These are phyloP conservation scores for Peziza echinospora DNA, from an alignment of 495 filamentous ascomycete species.

Conservation along the genomic window DNA sequence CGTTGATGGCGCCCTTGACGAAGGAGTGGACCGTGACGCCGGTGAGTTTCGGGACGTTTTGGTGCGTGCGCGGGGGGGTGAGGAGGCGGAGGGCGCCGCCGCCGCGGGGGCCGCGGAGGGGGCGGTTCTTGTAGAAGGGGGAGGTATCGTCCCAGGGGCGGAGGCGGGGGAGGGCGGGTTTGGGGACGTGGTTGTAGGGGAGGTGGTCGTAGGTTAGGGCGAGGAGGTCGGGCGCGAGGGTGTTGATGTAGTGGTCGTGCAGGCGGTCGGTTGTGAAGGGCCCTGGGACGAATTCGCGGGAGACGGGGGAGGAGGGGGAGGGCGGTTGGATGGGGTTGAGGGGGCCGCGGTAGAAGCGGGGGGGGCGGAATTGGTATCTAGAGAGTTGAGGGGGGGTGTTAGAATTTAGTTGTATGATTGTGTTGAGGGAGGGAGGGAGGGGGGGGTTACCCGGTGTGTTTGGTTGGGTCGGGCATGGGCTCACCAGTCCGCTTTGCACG, in stretches of 20 bases:
- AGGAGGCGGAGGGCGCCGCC: conserved; percentile 43
- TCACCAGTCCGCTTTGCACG: too few species aligned
- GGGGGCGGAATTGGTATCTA: conserved; percentile 84
- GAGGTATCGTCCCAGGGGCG: conserved; percentile 75
- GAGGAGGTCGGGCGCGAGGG: conserved; percentile 73
- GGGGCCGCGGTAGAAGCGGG: conserved; percentile 82
- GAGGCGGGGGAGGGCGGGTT: conserved; percentile 49
- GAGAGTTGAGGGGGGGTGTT: too few species aligned
- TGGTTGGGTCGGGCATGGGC: too few species aligned
- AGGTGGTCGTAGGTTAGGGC: conserved; percentile 67
- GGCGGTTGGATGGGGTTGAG: conserved; percentile 81
- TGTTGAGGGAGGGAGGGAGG: background rate
- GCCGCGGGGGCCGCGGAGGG: conserved; percentile 62
- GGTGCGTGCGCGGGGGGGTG: conserved; percentile 57
- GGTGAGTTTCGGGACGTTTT: conserved; percentile 61
- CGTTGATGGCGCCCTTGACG: conserved; percentile 37
- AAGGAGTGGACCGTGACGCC: conserved; percentile 65
- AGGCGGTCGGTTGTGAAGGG: conserved; percentile 78
- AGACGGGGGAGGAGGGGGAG: conserved; percentile 58
- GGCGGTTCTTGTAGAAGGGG: conserved; percentile 81
- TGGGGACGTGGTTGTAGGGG: conserved; percentile 34
- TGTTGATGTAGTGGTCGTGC: conserved; percentile 71
- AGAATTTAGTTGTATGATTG: conserved; percentile 23
- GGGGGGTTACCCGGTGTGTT: background rate
- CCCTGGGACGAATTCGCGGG: conserved; percentile 74